phyloP scores from a whole-genome alignment of 805 yeast genomes.

The Candida gorgasii region DNA sequence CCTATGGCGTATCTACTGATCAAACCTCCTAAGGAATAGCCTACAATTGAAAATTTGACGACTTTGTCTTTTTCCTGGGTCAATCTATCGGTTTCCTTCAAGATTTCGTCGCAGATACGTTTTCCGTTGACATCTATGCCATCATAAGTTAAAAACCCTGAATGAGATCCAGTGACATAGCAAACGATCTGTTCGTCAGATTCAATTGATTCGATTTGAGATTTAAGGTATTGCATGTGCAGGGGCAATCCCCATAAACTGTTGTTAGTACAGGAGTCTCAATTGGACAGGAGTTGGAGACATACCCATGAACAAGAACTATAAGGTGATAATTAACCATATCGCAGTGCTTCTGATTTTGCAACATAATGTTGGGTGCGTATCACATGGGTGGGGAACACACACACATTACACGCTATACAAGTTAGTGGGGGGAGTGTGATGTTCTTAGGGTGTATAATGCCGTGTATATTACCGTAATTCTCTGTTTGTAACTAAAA shows the following conservation, averaged over 20 bases:
- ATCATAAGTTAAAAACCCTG: constrained; percentile 79
- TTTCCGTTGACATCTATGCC: constrained; percentile 86
- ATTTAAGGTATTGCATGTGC: constrained; percentile 64
- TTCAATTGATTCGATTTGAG: constrained; percentile 40
- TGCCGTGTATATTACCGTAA: too few relatives aligned
- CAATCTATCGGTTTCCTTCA: constrained; percentile 18
- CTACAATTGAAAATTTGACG: constrained; percentile 38
- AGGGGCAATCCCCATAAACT: constrained; percentile 72
- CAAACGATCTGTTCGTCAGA: constrained; percentile 33
- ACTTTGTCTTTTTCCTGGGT: constrained; percentile 21
- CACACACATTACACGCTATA: background rate
- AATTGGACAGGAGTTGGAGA: too few relatives aligned
- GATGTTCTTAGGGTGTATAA: too few relatives aligned
- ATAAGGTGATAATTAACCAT: constrained; percentile 56
- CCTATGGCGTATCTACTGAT: constrained; percentile 44
- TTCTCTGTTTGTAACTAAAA: too few relatives aligned
- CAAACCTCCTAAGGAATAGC: constrained; percentile 46
- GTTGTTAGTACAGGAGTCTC: constrained; percentile 21
- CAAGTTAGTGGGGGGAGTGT: too few relatives aligned
- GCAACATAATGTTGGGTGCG: constrained; percentile 1
- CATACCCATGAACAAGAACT: constrained; percentile 73
- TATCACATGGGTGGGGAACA: background rate
- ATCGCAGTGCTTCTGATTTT: constrained; percentile 5
- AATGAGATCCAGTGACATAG: constrained; percentile 58
- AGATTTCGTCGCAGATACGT: constrained; percentile 69